Percentiles rank a stretch among this genome's conserved stretches.
Evolutionary conservation across 2,329 filamentous ascomycete species (phyloP).

Genomic region (Aspergillus sp.): DNA sequence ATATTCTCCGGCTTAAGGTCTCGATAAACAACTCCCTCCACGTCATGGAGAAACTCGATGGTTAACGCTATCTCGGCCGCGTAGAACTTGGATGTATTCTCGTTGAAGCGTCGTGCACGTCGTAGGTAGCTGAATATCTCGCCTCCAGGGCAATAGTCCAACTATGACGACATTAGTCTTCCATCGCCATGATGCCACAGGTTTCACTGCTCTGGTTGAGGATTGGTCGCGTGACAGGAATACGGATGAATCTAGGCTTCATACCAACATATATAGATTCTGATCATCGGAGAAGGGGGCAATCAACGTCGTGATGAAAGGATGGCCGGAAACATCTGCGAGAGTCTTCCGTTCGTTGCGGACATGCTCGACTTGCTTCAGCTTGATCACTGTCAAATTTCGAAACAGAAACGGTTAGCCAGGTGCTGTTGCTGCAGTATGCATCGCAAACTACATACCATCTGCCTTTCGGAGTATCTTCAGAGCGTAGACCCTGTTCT

Average conservation of each 20-base stretch:
- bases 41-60: slow-evolving; percentile 65
- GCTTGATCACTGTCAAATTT: slow-evolving; percentile 50
- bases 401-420: slow-evolving; percentile 8
- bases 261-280: slow-evolving; percentile 57
- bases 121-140: slow-evolving; percentile 68
- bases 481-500: slow-evolving; percentile 50
- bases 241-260: slow-evolving; percentile 10
- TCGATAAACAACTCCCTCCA: slow-evolving; percentile 65
- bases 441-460: slow-evolving; percentile 34
- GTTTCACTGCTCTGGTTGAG: background rate
- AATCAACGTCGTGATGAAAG: slow-evolving; percentile 67
- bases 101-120: slow-evolving; percentile 63
- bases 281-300: slow-evolving; percentile 66
- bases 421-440: slow-evolving; percentile 13
- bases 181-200: background rate
- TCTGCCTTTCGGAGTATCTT: slow-evolving; percentile 55
- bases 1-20: slow-evolving; percentile 70
- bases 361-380: slow-evolving; percentile 70
- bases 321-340: slow-evolving; percentile 63
- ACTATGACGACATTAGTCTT: slow-evolving; percentile 40
- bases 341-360: slow-evolving; percentile 67
- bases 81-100: slow-evolving; percentile 65
- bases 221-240: background rate
- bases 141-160: slow-evolving; percentile 68
- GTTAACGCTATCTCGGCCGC: slow-evolving; percentile 68